Base-by-base conservation (phyloP, 331 rosid species). In the Malus hybrid region DNA sequence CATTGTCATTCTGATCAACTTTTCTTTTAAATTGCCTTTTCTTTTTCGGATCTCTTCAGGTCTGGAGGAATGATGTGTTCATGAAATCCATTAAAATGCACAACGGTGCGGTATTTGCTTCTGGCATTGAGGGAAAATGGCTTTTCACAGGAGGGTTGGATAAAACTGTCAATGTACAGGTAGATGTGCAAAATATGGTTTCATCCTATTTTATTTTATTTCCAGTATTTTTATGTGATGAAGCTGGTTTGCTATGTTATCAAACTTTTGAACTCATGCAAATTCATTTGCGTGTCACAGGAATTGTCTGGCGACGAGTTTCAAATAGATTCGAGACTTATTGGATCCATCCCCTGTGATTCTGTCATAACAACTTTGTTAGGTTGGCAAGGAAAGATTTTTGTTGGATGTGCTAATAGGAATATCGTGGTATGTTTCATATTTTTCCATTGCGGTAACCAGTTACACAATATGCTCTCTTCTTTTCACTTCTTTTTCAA, bases 91-190 rank as follows among this genome's bases (percentile, higher is more conserved):
- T 87, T 75, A 70, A 79, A 75, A 56, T 88, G 85, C 97, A 94
- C 64, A 78, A 78, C 55, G 95, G 96, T 77, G 88, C 96, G 34
- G 85, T 89, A 68, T 88, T 90, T 81, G 87, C 96, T 19, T 75
- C 71, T 80, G 79, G 84, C 62, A 76, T 88, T 87, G 85, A 84
- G 66, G 95, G 90, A 15, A 85, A 84, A 73, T 83, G 86, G 83
- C 92, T 94, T 20, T 84, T 83, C 85, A 88, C 96, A 9, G 99
- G 97, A 58, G 96, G 99, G 33, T 73, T 93, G 88, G 97, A 92
- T 82, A 94, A 89, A 89, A 82, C 65, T 66, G 73, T 94, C 72
- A 87, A 88, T 81, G 84, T 89, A 79, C 98, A 93, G 97, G 98
- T 93, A 87, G 80, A 53, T 70, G 62, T 83, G 57, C 69, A 55